These are phyloP conservation scores for Debaryomycetaceae sp. DNA, from an alignment of 1,139 yeast species.

Conservation along the genomic window DNA sequence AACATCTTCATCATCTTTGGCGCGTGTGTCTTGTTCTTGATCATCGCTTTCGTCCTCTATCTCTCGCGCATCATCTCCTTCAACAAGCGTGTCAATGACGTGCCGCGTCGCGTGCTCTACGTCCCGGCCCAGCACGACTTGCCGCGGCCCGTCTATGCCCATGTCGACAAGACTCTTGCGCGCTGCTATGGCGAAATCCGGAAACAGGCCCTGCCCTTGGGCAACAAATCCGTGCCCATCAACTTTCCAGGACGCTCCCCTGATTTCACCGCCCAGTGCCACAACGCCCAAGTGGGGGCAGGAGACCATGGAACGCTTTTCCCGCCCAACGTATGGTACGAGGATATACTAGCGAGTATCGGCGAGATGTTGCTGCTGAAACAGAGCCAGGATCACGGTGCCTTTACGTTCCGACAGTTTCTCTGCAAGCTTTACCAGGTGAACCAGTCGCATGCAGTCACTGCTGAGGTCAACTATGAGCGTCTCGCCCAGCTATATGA, in stretches of 20 bases:
- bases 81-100: conserved; percentile 53
- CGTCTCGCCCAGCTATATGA: conserved; percentile 52
- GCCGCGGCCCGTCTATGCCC: conserved; percentile 34
- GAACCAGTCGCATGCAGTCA: conserved; percentile 4
- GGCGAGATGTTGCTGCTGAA: conserved; percentile 41
- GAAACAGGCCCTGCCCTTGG: conserved; percentile 40
- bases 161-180: conserved; percentile 27
- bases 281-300: conserved; percentile 9
- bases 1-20: conserved; percentile 68
- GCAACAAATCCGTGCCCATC: conserved; percentile 24
- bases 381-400: not conserved
- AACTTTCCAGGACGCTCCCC: conserved; percentile 58
- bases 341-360: conserved; percentile 49
- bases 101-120: conserved; percentile 56
- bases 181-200: conserved; percentile 36
- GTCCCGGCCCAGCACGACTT: conserved; percentile 61
- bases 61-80: conserved; percentile 46
- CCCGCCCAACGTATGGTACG: conserved; percentile 52
- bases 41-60: conserved; percentile 38
- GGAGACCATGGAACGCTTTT: conserved; percentile 14
- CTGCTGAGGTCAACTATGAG: conserved; percentile 12
- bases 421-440: conserved; percentile 14
- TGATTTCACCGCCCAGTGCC: conserved; percentile 25
- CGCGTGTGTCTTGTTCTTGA: conserved; percentile 52
- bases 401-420: conserved; percentile 39